Base-by-base conservation (phyloP, 768 basidiomycete genomes). In the Boletus pseudopeckii region DNA sequence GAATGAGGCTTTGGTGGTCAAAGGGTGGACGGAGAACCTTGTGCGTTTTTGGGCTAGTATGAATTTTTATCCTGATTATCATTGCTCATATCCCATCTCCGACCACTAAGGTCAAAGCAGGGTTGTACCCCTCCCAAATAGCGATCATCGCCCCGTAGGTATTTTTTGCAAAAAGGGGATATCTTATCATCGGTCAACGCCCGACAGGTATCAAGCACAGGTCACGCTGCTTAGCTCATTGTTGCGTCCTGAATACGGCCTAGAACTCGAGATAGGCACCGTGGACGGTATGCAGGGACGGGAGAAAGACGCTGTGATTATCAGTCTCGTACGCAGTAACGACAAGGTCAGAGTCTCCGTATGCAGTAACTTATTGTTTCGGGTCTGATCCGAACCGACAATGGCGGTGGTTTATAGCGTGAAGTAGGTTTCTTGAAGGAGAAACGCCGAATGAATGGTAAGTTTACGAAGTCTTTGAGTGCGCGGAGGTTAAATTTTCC, bases 211-310 rank as follows among this genome's bases (percentile, higher is more conserved):
- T 71, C 93, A 97, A 75, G 91, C 94, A 0, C 97, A 99, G 70
- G 95, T 98, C 4, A 82, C 88, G 3, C 77, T 94, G 1, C 75
- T 98, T 37, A 82, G 90, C 0, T 84, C 87, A 0, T 73, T 92
- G 40, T 74, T 99, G 18, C 83, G 88, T 22, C 84, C 87, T 0
- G 66, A 74, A n/a, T 79, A 89, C 61, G 88, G 88, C 0, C 68
- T 75, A 0, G 74, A 74, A 24, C 78, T 98, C 1, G 94, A 98
- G 60, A 92, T 97, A 41, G 97, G 95, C 1, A 92, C 89, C 0
- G 94, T 98, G 1, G 97, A 98, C 65, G 93, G 94, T 0, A 90
- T 98, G 86, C 97, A 99, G 74, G 96, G 96, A 0, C 82, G 97
- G 45, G 96, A 99, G 69, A 92, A 92, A 60, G 92, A 98, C 50